Conservation (phyloP, 2,329 filamentous ascomycete species). For the Colletotrichum aenigma region DNA sequence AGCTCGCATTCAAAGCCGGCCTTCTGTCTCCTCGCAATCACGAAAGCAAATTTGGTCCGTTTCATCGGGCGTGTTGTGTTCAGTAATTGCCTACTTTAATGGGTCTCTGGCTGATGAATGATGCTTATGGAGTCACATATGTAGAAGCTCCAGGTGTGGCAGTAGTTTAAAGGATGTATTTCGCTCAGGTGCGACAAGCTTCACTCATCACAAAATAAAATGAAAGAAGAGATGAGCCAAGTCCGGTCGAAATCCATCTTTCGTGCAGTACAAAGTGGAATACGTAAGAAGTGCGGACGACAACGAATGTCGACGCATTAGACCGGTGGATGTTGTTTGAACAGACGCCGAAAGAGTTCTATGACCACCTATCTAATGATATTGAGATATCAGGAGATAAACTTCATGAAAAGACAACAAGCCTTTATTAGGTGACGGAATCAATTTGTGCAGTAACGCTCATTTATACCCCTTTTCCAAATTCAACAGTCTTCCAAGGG, state of each 20-base stretch:
- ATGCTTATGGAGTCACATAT: neutral
- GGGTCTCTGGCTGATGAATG: fast-evolving
- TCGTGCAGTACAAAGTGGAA: neutral
- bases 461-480: too few relatives aligned
- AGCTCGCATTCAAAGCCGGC: fast-evolving
- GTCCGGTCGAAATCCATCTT: too few relatives aligned
- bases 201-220: too few relatives aligned
- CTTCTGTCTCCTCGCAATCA: too few relatives aligned
- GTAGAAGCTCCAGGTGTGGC: fast-evolving
- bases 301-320: neutral
- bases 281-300: neutral
- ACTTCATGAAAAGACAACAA: too few relatives aligned
- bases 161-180: neutral
- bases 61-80: neutral
- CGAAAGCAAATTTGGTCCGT: fast-evolving
- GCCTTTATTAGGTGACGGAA: too few relatives aligned
- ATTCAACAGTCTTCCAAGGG: too few relatives aligned
- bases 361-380: neutral
- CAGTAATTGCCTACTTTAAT: fast-evolving
- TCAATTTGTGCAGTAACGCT: too few relatives aligned
- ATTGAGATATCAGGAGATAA: too few relatives aligned
- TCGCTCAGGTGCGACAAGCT: fast-evolving
- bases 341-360: neutral
- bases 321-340: neutral
- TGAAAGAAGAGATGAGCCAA: too few relatives aligned